These are phyloP conservation scores for Penicillium janthinellum DNA, from an alignment of 2,329 filamentous ascomycete species.

Conservation along the genomic window DNA sequence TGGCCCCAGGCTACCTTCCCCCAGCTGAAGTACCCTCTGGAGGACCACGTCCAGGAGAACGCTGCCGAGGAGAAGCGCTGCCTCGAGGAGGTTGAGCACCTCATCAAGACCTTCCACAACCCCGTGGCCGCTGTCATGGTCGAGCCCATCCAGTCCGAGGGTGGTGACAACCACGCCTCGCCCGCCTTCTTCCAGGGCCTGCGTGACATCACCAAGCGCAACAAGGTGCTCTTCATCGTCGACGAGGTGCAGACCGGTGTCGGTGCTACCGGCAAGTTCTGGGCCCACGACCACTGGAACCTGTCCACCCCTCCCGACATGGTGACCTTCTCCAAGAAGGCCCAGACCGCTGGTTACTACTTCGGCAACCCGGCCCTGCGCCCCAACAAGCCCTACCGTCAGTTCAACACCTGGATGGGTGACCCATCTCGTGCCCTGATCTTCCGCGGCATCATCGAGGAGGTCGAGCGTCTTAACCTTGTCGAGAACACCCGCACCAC, in stretches of 20 bases:
- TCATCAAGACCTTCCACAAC: constrained; percentile 76
- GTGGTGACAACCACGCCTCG: constrained; percentile 91
- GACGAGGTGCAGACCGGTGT: constrained; percentile 95
- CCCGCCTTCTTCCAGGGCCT: constrained; percentile 84
- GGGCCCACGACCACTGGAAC: constrained; percentile 95
- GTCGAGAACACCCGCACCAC: constrained; percentile 76
- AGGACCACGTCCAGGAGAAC: constrained; percentile 78
- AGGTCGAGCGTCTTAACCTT: constrained; percentile 69
- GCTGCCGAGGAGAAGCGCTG: constrained; percentile 77
- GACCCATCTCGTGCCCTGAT: constrained; percentile 82
- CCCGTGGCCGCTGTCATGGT: constrained; percentile 81
- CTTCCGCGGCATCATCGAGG: constrained; percentile 82
- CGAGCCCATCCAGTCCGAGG: constrained; percentile 91
- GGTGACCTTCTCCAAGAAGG: constrained; percentile 95
- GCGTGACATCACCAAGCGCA: constrained; percentile 69
- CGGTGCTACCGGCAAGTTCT: constrained; percentile 90
- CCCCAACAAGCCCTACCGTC: constrained; percentile 90
- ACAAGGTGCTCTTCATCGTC: constrained; percentile 78
- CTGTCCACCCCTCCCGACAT: constrained; percentile 80
- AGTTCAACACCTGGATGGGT: constrained; percentile 98
- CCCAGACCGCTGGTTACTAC: constrained; percentile 91
- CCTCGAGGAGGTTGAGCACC: constrained; percentile 77
- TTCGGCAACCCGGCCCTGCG: constrained; percentile 76
- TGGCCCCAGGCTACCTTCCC: constrained; percentile 93
- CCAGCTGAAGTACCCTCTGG: constrained; percentile 79